Evolutionary conservation across 352 stramenopile species (phyloP), one percentile per base, ranked within the genome.

Genomic region (Globisporangium recalcitrans): DNA sequence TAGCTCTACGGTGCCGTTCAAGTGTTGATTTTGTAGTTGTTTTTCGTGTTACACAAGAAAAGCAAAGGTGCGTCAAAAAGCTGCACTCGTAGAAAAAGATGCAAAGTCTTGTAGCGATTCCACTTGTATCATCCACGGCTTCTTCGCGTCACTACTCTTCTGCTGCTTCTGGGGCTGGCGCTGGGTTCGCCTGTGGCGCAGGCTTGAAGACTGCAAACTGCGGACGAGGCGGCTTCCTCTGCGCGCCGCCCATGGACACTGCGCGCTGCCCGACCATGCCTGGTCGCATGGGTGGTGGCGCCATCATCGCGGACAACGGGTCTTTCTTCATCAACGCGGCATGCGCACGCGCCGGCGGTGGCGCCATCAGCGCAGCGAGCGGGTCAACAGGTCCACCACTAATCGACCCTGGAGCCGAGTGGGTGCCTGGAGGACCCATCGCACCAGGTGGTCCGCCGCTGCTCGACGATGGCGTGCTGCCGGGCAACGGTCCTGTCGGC

Each of bases 151-250:
- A 46, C 38, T 58, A 32, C 60, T 67, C 64, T 26, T 85, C 70
- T 19, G 46, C 21, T 14, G 61, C 44, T 36, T 68, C 62, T 16
- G 66, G 42, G 13, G 36, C 14, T 44, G 49, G 49, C 13, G 59
- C 57, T 19, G 66, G 44, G 4, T 58, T 47, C 16, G 64, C 44
- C 32, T 65, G 27, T 2, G 68, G 68, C 6, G 70, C 52, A 44
- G 80, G 87, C 67, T 96, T 96, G 68, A 96, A 96, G 46, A 96
- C 85, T 22, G 84, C 84, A 67, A 92, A 96, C 68, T 95, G 85
- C 22, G 85, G 87, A 44, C 85, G 87, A 4, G 82, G 78, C 7
- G 85, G 80, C 40, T 81, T 84, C 13, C 74, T 71, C 56, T 78
- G 68, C 22, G 62, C 61, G 0, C 63, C 61, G 0, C 63, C 61